Conservation (phyloP, 441 rosid genomes). For the Corymbia citriodora region DNA sequence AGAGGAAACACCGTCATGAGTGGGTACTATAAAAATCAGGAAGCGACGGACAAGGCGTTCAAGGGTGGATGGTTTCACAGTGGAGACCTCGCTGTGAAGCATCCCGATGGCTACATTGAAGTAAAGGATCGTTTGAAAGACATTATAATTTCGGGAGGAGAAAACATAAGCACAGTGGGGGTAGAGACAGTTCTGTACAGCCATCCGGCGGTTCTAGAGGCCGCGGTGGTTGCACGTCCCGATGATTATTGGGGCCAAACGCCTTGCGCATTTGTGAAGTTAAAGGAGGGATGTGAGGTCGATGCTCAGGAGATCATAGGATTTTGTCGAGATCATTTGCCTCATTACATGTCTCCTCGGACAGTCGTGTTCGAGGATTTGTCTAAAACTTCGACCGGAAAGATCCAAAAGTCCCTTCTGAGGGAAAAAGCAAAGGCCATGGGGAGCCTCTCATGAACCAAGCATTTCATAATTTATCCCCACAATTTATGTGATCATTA, state of each 20-base stretch:
- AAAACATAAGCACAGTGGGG: constrained; percentile 62
- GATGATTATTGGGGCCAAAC: constrained; percentile 82
- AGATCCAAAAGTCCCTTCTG: constrained; percentile 56
- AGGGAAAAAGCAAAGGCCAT: constrained; percentile 55
- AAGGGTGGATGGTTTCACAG: constrained; percentile 62
- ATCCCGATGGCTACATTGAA: constrained; percentile 60
- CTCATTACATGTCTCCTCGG: constrained; percentile 77
- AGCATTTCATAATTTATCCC: not conserved
- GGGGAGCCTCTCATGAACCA: constrained; percentile 39
- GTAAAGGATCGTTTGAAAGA: constrained; percentile 61
- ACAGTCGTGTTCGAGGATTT: constrained; percentile 52
- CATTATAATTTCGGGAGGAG: constrained; percentile 68
- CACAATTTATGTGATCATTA: not conserved
- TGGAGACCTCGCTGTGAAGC: constrained; percentile 66
- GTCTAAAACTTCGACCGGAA: constrained; percentile 79
- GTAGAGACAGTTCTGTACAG: constrained; percentile 48
- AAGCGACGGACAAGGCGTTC: constrained; percentile 54
- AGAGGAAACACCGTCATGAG: constrained; percentile 74
- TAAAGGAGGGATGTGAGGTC: constrained; percentile 37
- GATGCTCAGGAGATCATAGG: constrained; percentile 41
- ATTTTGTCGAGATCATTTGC: constrained; percentile 49
- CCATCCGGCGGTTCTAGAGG: constrained; percentile 59
- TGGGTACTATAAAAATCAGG: constrained; percentile 46
- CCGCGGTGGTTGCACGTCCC: constrained; percentile 64
- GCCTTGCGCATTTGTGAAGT: constrained; percentile 71